phyloP scores from a whole-genome alignment of 1,284 basidiomycete genomes.

The Ustilago sp. region DNA sequence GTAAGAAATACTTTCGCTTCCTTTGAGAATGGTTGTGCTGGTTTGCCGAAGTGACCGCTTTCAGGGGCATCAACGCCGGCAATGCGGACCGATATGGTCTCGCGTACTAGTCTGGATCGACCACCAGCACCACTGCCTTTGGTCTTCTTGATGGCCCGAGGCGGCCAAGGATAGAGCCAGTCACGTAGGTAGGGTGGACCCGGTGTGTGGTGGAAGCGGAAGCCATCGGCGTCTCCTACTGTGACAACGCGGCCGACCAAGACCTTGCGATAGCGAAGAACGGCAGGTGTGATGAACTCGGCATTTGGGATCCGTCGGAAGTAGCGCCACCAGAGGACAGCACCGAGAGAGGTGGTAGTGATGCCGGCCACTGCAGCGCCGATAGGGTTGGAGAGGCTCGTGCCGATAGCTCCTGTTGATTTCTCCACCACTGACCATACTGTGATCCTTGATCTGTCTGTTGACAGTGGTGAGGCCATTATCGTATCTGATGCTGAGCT shows the following conservation, averaged over 20 bases:
- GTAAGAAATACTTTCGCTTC: constrained; percentile 63
- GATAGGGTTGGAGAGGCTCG: constrained; percentile 33
- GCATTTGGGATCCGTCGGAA: constrained; percentile 64
- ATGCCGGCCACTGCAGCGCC: constrained; percentile 35
- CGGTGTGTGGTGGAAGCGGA: constrained; percentile 67
- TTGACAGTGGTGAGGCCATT: neutral
- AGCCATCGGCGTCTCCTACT: constrained; percentile 68
- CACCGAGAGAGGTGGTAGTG: constrained; percentile 28
- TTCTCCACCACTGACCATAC: constrained; percentile 43
- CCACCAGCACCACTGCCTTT: constrained; percentile 27
- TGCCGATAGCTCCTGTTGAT: constrained; percentile 25
- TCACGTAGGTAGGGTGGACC: constrained; percentile 54
- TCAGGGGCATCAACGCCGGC: constrained; percentile 68
- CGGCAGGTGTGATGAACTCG: constrained; percentile 62
- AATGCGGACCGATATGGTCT: constrained; percentile 65
- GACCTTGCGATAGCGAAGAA: constrained; percentile 56
- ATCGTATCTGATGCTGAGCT: neutral
- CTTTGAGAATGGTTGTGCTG: constrained; percentile 65
- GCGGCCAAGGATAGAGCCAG: constrained; percentile 47
- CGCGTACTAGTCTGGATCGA: constrained; percentile 18
- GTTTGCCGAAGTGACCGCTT: constrained; percentile 66
- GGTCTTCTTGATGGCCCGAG: constrained; percentile 18
- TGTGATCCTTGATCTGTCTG: constrained; percentile 12
- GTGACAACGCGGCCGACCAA: constrained; percentile 63
- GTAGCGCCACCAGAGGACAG: constrained; percentile 61